Evolutionary conservation across 2,329 filamentous ascomycete species (phyloP), one percentile per base, ranked within the genome.

Genomic region (Eurotiales sp.): DNA sequence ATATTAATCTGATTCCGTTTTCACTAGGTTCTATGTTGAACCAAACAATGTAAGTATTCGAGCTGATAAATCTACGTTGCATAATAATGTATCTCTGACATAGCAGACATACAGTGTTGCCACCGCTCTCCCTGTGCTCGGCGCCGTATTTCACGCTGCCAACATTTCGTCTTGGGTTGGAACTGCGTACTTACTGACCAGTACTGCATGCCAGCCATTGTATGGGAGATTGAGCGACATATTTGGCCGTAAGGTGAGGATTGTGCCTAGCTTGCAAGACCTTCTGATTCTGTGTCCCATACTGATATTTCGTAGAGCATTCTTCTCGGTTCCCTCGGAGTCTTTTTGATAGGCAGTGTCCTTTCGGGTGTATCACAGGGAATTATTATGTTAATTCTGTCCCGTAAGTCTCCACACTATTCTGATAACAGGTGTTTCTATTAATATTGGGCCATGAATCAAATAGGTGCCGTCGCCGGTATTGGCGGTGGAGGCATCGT

Each of bases 401-500:
- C 10, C 10, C 25, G 25, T 27, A 27, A 27, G 25, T 10, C 25
- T 27, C 25, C 25, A 27, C 10, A 6, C 10, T 10, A 27, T 5
- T 27, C 10, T 27, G 5, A 6, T 27, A 75, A 59, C 65, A 86
- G 1, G 80, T 86, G 12, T 72, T 68, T 55, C 79, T n/a, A n/a
- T n/a, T n/a, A n/a, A n/a, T n/a, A n/a, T n/a, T n/a, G n/a, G n/a
- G n/a, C n/a, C n/a, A n/a, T n/a, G n/a, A n/a, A n/a, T n/a, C n/a
- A n/a, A n/a, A n/a, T 77, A 15, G 72, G 81, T 0, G 71, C 72
- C 0, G 61, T 84, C 1, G 79, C 84, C 50, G 82, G 82, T 0
- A 58, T 77, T 1, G 77, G 76, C 0, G 71, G 65, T 1, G 75
- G 73, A 1, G 77, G 76, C 0, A 69, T 75, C 55, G 58, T 55